Percentiles rank a stretch among this genome's conserved stretches.
These are phyloP conservation scores for Pharus latifolius DNA, from an alignment of 176 grass and related monocot species.

Conservation along the genomic window DNA sequence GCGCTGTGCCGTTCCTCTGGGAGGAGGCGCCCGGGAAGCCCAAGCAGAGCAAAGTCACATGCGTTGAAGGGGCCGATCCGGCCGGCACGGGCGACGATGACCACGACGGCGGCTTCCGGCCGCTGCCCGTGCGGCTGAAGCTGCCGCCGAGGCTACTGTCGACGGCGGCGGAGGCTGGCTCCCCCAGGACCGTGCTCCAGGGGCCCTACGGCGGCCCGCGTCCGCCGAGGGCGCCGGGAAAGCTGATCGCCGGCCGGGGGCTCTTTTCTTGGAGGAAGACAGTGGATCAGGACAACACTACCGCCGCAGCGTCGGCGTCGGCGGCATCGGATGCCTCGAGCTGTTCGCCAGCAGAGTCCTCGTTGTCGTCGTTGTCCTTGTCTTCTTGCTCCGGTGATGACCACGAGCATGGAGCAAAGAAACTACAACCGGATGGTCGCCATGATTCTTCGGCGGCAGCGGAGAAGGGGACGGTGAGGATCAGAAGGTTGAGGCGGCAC, in stretches of 20 bases:
- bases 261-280: conserved; percentile 25
- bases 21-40: conserved; percentile 73
- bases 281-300: too few relatives aligned
- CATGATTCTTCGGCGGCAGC: not conserved
- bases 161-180: not conserved
- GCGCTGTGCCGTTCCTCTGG: conserved; percentile 60
- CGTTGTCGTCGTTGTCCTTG: not conserved
- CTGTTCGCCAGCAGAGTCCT: not conserved
- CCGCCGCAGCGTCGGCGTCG: too few relatives aligned
- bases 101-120: not conserved
- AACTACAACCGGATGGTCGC: not conserved
- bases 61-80: too few relatives aligned
- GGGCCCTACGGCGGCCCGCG: conserved; percentile 3
- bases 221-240: not conserved
- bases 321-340: not conserved
- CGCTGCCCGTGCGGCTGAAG: conserved; percentile 10
- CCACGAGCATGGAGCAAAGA: not conserved
- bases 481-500: conserved; percentile 41
- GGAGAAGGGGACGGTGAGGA: conserved; percentile 8
- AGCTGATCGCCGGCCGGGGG: not conserved
- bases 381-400: conserved; percentile 5
- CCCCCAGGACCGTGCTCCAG: conserved; percentile 12
- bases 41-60: not conserved
- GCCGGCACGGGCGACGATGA: not conserved
- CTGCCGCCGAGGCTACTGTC: conserved; percentile 53